Conservation (phyloP, 805 yeast genomes). For the Ogataea dorogensis region DNA sequence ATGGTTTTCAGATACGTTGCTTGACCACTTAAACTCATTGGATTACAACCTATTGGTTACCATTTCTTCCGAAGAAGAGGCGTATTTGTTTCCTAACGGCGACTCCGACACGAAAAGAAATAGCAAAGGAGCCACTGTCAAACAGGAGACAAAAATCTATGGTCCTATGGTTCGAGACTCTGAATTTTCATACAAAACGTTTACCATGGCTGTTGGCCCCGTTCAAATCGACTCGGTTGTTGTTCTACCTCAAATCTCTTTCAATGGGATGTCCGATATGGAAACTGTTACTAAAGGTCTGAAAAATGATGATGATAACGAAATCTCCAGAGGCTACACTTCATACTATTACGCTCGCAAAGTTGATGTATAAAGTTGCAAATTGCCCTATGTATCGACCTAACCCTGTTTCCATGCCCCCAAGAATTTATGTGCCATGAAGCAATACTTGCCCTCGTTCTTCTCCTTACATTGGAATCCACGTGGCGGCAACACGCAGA, state of each 20-base stretch:
- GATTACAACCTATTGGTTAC: constrained; percentile 9
- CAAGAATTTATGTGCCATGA: constrained; percentile 16
- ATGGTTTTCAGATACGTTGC: constrained; percentile 24
- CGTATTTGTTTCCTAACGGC: constrained; percentile 4
- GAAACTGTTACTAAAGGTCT: constrained; percentile 1
- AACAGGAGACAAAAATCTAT: constrained; percentile 3
- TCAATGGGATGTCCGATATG: constrained; percentile 17
- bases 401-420: constrained; percentile 22
- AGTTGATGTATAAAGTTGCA: background rate
- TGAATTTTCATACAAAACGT: constrained; percentile 18
- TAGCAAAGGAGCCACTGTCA: constrained; percentile 3
- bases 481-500: constrained; percentile 16
- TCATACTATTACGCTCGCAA: constrained; percentile 21
- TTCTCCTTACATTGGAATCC: constrained; percentile 23
- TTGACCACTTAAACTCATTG: constrained; percentile 22
- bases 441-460: constrained; percentile 28
- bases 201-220: constrained; percentile 19
- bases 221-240: constrained; percentile 18
- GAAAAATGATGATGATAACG: constrained; percentile 7
- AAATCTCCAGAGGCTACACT: constrained; percentile 14
- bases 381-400: background rate
- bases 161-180: constrained; percentile 18
- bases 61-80: constrained; percentile 10
- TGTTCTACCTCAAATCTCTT: constrained; percentile 20
- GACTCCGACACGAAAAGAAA: constrained; percentile 1